phyloP scores from a whole-genome alignment of 495 filamentous ascomycete genomes.

The Hypoxylon trugodes region DNA sequence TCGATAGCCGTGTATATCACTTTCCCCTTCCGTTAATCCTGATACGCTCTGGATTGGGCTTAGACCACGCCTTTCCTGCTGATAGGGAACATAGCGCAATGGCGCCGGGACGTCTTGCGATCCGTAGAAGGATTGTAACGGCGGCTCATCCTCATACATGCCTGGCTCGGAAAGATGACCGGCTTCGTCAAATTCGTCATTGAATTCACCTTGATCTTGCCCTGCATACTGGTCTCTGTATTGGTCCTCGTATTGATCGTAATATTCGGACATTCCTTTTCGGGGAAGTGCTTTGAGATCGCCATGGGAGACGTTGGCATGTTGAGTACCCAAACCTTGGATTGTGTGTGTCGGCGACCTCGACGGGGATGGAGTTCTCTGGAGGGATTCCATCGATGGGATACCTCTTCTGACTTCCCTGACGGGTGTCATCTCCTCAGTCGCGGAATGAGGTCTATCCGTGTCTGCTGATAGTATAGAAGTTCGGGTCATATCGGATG shows the following conservation, averaged over 20 bases:
- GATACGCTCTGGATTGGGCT: conserved; percentile 92
- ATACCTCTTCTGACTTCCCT: conserved; percentile 65
- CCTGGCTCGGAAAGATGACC: conserved; percentile 51
- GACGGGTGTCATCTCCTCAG: conserved; percentile 61
- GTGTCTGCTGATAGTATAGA: conserved; percentile 88
- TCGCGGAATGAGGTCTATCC: conserved; percentile 72
- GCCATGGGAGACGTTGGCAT: conserved; percentile 61
- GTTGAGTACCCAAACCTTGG: conserved; percentile 55
- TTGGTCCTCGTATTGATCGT: conserved; percentile 57
- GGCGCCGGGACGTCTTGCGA: conserved; percentile 64
- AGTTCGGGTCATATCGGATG: conserved; percentile 85
- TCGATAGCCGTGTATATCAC: conserved; percentile 55
- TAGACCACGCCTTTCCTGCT: conserved; percentile 67
- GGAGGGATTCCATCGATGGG: conserved; percentile 47
- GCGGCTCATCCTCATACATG: conserved; percentile 51
- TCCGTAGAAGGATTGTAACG: conserved; percentile 55
- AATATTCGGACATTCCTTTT: conserved; percentile 47
- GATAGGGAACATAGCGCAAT: conserved; percentile 64
- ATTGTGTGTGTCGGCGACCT: conserved; percentile 50
- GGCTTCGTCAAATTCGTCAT: conserved; percentile 59
- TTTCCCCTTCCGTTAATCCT: conserved; percentile 68
- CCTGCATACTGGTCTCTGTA: conserved; percentile 51
- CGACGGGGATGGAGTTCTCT: conserved; percentile 51
- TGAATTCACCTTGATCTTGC: conserved; percentile 45
- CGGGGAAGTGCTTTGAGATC: conserved; percentile 57